Base-by-base conservation (phyloP, 31 red algal species). In the Bonnemaisonia californica region DNA sequence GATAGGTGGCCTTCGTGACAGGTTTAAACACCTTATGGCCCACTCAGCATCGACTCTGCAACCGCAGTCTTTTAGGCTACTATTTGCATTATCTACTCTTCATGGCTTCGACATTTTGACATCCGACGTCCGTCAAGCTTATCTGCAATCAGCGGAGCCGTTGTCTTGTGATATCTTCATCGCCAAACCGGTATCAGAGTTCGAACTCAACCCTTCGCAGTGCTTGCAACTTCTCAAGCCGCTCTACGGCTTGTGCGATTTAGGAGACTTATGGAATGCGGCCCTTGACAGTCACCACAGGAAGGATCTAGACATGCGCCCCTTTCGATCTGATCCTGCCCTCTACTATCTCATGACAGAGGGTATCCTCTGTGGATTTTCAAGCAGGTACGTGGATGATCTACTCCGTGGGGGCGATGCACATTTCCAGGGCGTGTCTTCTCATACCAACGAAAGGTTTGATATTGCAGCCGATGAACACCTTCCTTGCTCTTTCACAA, bases 321-420 rank as follows among this genome's bases (percentile, higher is more conserved):
- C 74, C 26, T 4, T 78, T n/a, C 51, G 54, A 37, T 60, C 74
- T 29, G 74, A 78, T 60, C 74, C 74, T 1, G 47, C 51, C 0
- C 3, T 78, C 48, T 78, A 35, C 56, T 21, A 16, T 21, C 0
- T 61, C 4, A 1, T 56, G 38, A 31, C 21, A 31, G 8, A 76
- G 21, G 1, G 47, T 26, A 47, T 56, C 19, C 39, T 76, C 47
- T 29, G n/a, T 28, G 39, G 39, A n/a, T 29, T 59, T 18, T 61
- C 5, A 29, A 18, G 57, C 26, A 29, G 31, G 31, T 61, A 29
- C 8, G 57, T 29, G 5, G 0, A 61, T 8, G 57, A 29, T 23
- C 26, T 29, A 61, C 26, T 8, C 9, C 26, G 31, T 29, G 57
- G 31, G 16, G 57, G n/a, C n/a, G n/a, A n/a, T n/a, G n/a, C n/a